Evolutionary conservation across 225 moss, liverwort and hornwort genomes (phyloP), one percentile per base, ranked within the genome.

Genomic region (Marchantia polymorpha): DNA sequence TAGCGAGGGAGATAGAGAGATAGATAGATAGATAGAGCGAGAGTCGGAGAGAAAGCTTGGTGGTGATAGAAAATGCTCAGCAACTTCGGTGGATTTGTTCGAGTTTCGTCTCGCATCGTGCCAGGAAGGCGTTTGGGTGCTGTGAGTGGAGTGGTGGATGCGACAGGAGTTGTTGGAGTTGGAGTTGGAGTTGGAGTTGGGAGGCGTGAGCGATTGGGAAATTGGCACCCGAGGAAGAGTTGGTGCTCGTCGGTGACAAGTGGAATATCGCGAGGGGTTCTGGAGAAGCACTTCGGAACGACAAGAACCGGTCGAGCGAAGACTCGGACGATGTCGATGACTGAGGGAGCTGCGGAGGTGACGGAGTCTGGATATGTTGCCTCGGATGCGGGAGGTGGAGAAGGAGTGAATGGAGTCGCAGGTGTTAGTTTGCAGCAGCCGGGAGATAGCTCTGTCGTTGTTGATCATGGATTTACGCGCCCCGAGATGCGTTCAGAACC

Each of bases 381-480:
- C 8, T 15, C 48, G 7, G 73, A 82, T 25, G 78, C 52, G 30
- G 78, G 48, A 13, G 27, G 22, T 53, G 26, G 50, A 17, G 72
- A 67, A 20, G 64, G 60, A 29, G 59, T 39, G 30, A 80, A 72
- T 49, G 65, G 8, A 29, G 60, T 16, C 2, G 68, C 68, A 68
- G 78, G 20, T 7, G 29, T 27, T 1, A 72, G 74, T 46, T 77
- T 55, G 39, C 46, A 74, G 75, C 75, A 65, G 39, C 29, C 56
- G 2, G 85, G 81, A 51, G 78, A 31, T 2, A n/a, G 58, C 8
- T 23, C 78, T 2, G 71, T n/a, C 1, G 83, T 78, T 46, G 73
- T 10, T 22, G 81, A 72, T 5, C 74, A 91, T 73, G 99, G 99
- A 77, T 99, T 99, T 64, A 78, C 89, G 14, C 87, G 99, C 56